A percentile compares a stretch with the other conserved stretches of the same genome.
Conservation (phyloP, 164 flowering plant genomes). For the Santalum album region DNA sequence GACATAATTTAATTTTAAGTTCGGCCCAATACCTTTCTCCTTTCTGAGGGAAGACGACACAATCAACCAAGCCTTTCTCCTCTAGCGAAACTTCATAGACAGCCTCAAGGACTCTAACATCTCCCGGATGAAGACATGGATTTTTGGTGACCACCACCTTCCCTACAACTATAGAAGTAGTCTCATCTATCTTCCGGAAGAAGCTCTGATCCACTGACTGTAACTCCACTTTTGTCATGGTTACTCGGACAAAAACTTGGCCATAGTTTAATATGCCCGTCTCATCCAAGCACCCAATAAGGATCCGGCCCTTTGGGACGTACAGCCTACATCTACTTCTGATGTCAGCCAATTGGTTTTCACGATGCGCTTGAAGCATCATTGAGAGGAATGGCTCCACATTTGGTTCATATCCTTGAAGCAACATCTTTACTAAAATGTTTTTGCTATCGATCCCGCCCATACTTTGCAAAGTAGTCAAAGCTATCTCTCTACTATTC, state of each 20-base stretch:
- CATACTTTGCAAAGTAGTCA: constrained; percentile 45
- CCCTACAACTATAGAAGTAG: constrained; percentile 49
- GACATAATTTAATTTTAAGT: not conserved
- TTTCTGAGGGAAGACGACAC: constrained; percentile 79
- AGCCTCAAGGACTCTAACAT: constrained; percentile 85
- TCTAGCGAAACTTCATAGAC: constrained; percentile 45
- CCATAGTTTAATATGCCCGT: constrained; percentile 67
- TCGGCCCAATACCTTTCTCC: constrained; percentile 56
- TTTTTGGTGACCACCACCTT: constrained; percentile 88
- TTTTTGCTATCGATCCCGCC: constrained; percentile 27
- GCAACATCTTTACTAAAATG: constrained; percentile 54
- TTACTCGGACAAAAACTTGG: constrained; percentile 63
- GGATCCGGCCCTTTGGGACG: constrained; percentile 75
- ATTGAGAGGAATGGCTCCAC: constrained; percentile 74
- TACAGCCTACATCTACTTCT: constrained; percentile 61
- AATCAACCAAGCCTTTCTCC: constrained; percentile 58
- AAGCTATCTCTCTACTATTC: constrained; percentile 44
- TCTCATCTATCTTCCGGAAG: constrained; percentile 54
- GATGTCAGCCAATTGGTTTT: constrained; percentile 54
- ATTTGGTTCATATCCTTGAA: constrained; percentile 65
- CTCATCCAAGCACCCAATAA: constrained; percentile 92
- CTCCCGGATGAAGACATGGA: constrained; percentile 98
- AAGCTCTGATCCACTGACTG: constrained; percentile 23
- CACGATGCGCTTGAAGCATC: constrained; percentile 68
- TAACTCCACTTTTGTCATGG: constrained; percentile 51